Conservation (phyloP, 371 early-diverging fungal genomes). For the Amoeboaphelidium protococcarum region DNA sequence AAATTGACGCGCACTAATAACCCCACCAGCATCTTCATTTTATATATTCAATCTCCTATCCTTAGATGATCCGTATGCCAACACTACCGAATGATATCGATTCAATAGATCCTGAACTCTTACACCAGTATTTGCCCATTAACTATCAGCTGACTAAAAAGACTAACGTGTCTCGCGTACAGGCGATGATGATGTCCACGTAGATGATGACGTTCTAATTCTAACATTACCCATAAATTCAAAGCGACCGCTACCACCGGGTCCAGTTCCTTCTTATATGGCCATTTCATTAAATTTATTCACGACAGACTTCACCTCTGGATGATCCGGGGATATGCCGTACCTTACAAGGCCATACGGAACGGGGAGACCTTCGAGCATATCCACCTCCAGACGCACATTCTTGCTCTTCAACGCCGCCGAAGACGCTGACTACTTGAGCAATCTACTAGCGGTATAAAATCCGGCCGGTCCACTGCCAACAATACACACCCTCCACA, state of each 20-base stretch:
- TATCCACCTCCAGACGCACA: constrained; percentile 24
- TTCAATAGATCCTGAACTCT: constrained; percentile 22
- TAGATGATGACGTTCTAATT: no score
- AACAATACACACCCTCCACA: constrained; percentile 20
- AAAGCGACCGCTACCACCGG: constrained; percentile 42
- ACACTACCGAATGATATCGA: constrained; percentile 47
- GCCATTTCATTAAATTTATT: constrained; percentile 57
- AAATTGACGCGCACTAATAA: constrained; percentile 57
- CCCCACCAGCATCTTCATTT: constrained; percentile 30
- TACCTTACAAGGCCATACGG: constrained; percentile 81
- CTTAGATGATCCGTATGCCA: constrained; percentile 57
- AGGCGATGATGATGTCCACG: no score
- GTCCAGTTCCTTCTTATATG: constrained; percentile 33
- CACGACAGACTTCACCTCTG: constrained; percentile 82
- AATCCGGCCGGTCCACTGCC: constrained; percentile 81
- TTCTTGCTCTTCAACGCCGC: no score
- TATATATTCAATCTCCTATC: constrained; percentile 43
- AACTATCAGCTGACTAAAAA: no score
- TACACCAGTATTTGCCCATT: no score
- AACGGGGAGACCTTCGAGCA: constrained; percentile 53
- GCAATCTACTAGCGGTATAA: constrained; percentile 58
- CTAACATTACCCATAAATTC: no score
- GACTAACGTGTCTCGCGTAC: no score
- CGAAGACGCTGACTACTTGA: no score
- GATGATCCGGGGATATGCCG: constrained; percentile 97